phyloP scores from a whole-genome alignment of 2,329 filamentous ascomycete species.

The Blastomyces silverae region DNA sequence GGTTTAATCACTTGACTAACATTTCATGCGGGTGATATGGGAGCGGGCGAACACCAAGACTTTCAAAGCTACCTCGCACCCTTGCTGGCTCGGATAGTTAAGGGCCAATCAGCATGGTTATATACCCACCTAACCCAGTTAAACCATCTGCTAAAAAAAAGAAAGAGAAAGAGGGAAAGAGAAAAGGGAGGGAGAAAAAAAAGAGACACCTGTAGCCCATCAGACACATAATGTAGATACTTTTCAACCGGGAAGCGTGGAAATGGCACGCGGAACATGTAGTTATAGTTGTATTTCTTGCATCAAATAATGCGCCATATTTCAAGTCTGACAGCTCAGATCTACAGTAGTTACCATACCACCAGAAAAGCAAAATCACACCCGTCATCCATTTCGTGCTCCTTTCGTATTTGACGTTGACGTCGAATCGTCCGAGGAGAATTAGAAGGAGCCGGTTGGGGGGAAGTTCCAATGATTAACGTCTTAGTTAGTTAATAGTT shows the following conservation, averaged over 20 bases:
- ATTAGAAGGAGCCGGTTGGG: background rate
- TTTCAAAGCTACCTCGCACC: background rate
- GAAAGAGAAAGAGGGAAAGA: no score
- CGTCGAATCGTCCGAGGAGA: background rate
- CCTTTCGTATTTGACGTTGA: background rate
- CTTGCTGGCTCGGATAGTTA: background rate
- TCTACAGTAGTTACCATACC: no score
- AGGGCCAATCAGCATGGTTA: background rate
- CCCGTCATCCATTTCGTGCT: no score
- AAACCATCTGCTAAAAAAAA: no score
- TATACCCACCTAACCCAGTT: background rate
- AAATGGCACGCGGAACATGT: background rate
- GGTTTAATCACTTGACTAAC: background rate
- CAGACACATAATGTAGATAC: no score
- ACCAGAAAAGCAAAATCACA: no score
- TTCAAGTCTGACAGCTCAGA: no score
- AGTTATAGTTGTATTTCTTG: background rate
- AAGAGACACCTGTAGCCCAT: no score
- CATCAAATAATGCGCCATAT: no score
- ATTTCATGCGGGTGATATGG: conserved; percentile 1
- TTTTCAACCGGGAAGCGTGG: background rate
- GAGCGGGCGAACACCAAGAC: background rate
- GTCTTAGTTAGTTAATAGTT: no score
- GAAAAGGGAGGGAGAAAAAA: no score
- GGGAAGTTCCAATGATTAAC: no score